Conservation (phyloP, 2,329 filamentous ascomycete genomes). For the Cladosporium halotolerans region DNA sequence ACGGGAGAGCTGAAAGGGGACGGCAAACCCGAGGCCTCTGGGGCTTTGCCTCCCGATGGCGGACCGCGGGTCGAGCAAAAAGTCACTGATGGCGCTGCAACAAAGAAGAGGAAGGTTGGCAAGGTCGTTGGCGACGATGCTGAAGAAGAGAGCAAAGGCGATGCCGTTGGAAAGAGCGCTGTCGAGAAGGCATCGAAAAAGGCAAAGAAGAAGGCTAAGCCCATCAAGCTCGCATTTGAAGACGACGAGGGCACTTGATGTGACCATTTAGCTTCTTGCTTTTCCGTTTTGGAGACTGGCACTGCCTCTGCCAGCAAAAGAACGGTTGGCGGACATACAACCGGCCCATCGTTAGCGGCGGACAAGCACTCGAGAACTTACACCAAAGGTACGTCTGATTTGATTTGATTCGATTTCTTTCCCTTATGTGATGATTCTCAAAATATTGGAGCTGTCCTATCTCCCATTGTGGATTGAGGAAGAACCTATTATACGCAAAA, state of each 20-base stretch:
- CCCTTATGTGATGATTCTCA: constrained; percentile 8
- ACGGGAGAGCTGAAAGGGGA: constrained; percentile 19
- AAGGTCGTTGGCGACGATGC: constrained; percentile 30
- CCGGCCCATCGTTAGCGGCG: background rate
- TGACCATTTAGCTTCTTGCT: background rate
- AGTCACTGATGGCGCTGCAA: constrained; percentile 19
- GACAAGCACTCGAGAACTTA: background rate
- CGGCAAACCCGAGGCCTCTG: constrained; percentile 19
- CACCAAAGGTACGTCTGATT: background rate
- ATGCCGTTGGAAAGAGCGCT: constrained; percentile 1
- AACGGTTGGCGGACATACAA: too few species aligned
- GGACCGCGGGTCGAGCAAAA: constrained; percentile 14
- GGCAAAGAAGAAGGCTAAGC: constrained; percentile 29
- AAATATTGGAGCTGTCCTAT: constrained; percentile 17
- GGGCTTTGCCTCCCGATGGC: constrained; percentile 18
- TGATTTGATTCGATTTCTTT: too few species aligned
- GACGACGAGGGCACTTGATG: constrained; percentile 22
- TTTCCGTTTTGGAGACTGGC: background rate
- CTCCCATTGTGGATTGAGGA: constrained; percentile 11
- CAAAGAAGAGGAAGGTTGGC: constrained; percentile 33
- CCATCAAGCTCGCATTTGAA: constrained; percentile 31
- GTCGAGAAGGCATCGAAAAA: constrained; percentile 23
- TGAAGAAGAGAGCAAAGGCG: constrained; percentile 13
- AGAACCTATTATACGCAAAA: constrained; percentile 14
- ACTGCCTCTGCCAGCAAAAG: too few species aligned